A percentile compares a stretch with the other conserved stretches of the same genome.
phyloP scores from a whole-genome alignment of 495 filamentous ascomycete genomes.

The Bathelium albidoporum region DNA sequence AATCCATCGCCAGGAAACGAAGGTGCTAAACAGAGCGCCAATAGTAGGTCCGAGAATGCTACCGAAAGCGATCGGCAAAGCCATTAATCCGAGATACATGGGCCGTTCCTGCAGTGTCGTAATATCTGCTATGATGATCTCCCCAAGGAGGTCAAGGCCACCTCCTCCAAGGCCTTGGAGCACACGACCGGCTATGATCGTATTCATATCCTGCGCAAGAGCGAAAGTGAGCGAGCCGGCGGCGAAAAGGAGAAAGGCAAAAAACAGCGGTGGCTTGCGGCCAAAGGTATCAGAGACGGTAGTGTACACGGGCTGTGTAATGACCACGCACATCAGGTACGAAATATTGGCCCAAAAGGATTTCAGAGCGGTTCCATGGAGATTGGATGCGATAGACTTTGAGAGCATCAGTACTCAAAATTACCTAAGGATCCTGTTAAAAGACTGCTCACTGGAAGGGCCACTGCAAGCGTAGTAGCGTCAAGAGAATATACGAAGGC shows the following conservation, averaged over 20 bases:
- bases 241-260: constrained; percentile 43
- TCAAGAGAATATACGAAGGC: neutral
- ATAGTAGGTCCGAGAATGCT: constrained; percentile 57
- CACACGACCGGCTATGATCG: constrained; percentile 53
- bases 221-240: constrained; percentile 50
- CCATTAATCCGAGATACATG: constrained; percentile 33
- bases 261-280: constrained; percentile 38
- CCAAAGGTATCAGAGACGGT: constrained; percentile 44
- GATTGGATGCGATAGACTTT: constrained; percentile 39
- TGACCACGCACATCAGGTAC: constrained; percentile 42
- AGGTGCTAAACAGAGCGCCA: constrained; percentile 51
- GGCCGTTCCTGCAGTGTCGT: constrained; percentile 43
- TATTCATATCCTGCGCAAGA: constrained; percentile 47
- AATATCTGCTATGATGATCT: constrained; percentile 57
- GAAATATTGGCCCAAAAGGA: constrained; percentile 50
- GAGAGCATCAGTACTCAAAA: no score
- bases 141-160: constrained; percentile 51
- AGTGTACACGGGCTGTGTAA: constrained; percentile 27
- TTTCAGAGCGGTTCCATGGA: constrained; percentile 45
- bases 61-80: constrained; percentile 42
- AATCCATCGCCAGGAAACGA: constrained; percentile 48
- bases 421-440: no score
- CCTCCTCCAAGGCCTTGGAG: constrained; percentile 68
- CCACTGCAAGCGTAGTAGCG: neutral
- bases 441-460: neutral